phyloP scores from a whole-genome alignment of 2,329 filamentous ascomycete genomes.

The Fusarium armeniacum region DNA sequence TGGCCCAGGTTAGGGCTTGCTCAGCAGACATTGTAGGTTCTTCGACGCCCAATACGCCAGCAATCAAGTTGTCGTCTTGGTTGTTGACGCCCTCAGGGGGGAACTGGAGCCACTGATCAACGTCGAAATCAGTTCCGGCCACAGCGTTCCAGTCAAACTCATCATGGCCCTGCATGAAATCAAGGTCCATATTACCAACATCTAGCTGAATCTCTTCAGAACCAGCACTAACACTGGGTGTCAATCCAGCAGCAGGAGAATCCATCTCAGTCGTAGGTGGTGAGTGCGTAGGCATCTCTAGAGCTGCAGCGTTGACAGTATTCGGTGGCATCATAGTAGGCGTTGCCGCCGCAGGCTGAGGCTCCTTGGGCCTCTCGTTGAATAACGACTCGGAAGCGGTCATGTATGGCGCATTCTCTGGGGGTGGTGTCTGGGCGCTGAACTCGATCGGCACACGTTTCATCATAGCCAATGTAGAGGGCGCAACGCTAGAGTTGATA shows the following conservation, averaged over 20 bases:
- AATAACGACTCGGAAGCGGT: slow-evolving; percentile 59
- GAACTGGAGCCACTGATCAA: slow-evolving; percentile 72
- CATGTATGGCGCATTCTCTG: slow-evolving; percentile 64
- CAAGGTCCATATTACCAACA: slow-evolving; percentile 59
- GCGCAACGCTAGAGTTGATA: slow-evolving; percentile 61
- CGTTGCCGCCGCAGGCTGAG: slow-evolving; percentile 25
- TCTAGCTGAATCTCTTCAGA: slow-evolving; percentile 58
- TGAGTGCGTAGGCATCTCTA: slow-evolving; percentile 56
- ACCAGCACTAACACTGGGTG: slow-evolving; percentile 61
- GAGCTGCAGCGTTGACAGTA: slow-evolving; percentile 56
- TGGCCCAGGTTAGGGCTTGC: slow-evolving; percentile 50
- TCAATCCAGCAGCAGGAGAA: slow-evolving; percentile 55
- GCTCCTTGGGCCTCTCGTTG: slow-evolving; percentile 51
- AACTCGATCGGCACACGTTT: slow-evolving; percentile 57
- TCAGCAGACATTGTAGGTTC: slow-evolving; percentile 50
- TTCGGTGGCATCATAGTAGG: slow-evolving; percentile 55
- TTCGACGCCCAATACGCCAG: slow-evolving; percentile 51
- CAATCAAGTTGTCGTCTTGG: slow-evolving; percentile 56
- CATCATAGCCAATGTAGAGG: slow-evolving; percentile 54
- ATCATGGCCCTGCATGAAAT: slow-evolving; percentile 62
- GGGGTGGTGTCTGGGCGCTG: slow-evolving; percentile 65
- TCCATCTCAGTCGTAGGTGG: slow-evolving; percentile 63
- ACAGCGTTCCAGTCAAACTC: slow-evolving; percentile 69
- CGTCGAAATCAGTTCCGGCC: slow-evolving; percentile 67
- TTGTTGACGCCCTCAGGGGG: slow-evolving; percentile 63